These are phyloP conservation scores for Cladorrhinum sp. DNA, from an alignment of 2,329 filamentous ascomycete species.

Conservation along the genomic window DNA sequence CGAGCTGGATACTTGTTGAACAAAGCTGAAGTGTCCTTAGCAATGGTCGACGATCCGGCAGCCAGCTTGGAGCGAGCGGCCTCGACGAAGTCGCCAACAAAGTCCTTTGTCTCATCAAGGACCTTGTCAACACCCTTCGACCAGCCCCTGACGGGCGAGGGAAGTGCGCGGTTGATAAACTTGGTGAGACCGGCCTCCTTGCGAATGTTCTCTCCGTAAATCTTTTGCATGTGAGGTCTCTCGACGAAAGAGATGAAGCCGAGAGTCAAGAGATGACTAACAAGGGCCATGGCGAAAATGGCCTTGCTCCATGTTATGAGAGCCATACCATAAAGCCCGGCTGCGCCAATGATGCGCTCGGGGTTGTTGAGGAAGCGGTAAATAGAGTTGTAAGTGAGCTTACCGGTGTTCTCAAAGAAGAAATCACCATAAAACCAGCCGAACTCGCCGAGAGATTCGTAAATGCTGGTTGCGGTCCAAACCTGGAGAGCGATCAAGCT, in stretches of 20 bases:
- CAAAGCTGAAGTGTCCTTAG: constrained; percentile 80
- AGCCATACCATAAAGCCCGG: constrained; percentile 92
- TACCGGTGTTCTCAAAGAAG: constrained; percentile 87
- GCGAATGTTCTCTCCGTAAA: constrained; percentile 82
- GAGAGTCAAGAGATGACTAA: constrained; percentile 81
- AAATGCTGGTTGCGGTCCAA: constrained; percentile 91
- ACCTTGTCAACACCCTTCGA: constrained; percentile 85
- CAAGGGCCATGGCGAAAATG: constrained; percentile 80
- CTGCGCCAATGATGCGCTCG: constrained; percentile 87
- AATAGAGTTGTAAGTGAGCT: constrained; percentile 93
- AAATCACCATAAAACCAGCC: constrained; percentile 99
- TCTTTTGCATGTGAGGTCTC: constrained; percentile 95
- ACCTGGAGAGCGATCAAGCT: constrained; percentile 81
- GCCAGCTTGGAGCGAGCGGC: constrained; percentile 80
- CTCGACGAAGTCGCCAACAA: constrained; percentile 88
- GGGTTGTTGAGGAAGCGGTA: constrained; percentile 98
- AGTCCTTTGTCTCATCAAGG: constrained; percentile 79
- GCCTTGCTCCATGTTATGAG: constrained; percentile 87
- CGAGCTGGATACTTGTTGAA: constrained; percentile 88
- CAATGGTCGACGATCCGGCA: constrained; percentile 79
- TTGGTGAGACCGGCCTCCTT: constrained; percentile 88
- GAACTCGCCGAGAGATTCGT: constrained; percentile 93
- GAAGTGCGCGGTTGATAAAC: constrained; percentile 82
- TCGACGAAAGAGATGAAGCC: constrained; percentile 91
- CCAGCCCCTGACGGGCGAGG: constrained; percentile 76